Conservation (phyloP, 176 grass and related monocot species). For the Thinopyrum elongatum region DNA sequence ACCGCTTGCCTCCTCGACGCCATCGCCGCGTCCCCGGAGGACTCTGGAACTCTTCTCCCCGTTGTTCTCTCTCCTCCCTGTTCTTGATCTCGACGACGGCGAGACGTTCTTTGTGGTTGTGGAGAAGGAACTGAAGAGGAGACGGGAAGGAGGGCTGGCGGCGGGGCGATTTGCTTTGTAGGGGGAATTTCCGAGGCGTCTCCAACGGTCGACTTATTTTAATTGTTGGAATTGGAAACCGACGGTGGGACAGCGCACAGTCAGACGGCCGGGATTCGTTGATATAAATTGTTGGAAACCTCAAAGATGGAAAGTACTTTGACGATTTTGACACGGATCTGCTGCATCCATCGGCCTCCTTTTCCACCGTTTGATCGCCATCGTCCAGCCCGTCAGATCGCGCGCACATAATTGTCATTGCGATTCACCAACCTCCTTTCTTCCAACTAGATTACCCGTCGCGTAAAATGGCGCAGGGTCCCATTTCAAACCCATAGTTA, state of each 20-base stretch:
- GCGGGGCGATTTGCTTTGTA: conserved; percentile 7
- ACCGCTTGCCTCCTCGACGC: conserved; percentile 33
- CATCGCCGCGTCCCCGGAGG: conserved; percentile 25
- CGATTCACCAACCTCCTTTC: too few relatives aligned
- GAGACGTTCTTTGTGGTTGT: background rate
- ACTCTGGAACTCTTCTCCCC: background rate
- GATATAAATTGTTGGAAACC: too few relatives aligned
- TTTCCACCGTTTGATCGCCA: too few relatives aligned
- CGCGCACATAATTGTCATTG: too few relatives aligned
- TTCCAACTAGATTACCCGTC: too few relatives aligned
- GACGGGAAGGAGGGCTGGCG: background rate
- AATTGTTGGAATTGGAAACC: background rate
- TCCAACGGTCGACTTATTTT: conserved; percentile 41
- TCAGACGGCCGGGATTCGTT: background rate
- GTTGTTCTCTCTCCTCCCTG: background rate
- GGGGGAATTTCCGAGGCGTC: background rate
- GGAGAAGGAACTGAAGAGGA: conserved; percentile 3
- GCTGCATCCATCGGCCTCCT: too few relatives aligned
- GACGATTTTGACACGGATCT: too few relatives aligned
- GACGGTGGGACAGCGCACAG: background rate
- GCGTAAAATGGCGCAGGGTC: too few relatives aligned
- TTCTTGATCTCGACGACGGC: background rate
- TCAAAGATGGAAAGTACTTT: too few relatives aligned
- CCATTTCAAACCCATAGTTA: too few relatives aligned
- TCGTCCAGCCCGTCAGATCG: too few relatives aligned